Conservation (phyloP, 1,284 basidiomycete species). For the Leccinum pachyderme region DNA sequence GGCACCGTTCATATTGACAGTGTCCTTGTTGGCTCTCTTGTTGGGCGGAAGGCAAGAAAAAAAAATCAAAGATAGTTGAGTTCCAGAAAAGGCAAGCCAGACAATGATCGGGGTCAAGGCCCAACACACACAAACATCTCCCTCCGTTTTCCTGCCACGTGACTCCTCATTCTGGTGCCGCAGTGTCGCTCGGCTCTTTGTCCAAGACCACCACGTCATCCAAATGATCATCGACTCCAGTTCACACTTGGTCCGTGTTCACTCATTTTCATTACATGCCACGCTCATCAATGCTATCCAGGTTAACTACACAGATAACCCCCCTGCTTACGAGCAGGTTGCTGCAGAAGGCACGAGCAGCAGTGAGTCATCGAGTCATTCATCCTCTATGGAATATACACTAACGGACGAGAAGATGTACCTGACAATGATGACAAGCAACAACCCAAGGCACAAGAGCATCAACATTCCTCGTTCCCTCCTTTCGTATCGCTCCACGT, state of each 20-base stretch:
- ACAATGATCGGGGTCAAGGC: constrained; percentile 8
- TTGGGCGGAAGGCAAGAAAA: constrained; percentile 8
- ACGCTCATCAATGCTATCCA: constrained; percentile 2
- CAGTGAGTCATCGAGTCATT: constrained; percentile 9
- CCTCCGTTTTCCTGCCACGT: constrained; percentile 18
- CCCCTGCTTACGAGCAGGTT: constrained; percentile 28
- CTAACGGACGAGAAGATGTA: constrained; percentile 14
- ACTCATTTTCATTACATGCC: too few relatives aligned
- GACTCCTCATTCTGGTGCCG: constrained; percentile 7
- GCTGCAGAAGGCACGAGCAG: constrained; percentile 11
- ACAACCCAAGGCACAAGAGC: constrained; percentile 10
- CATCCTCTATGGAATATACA: not conserved
- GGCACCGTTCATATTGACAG: constrained; percentile 43
- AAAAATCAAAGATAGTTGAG: constrained; percentile 5
- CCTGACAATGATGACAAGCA: constrained; percentile 9
- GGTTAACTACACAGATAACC: constrained; percentile 27
- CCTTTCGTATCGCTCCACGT: constrained; percentile 24
- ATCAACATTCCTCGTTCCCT: constrained; percentile 7
- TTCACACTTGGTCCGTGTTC: constrained; percentile 27
- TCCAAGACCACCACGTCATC: not conserved
- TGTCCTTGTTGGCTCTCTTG: constrained; percentile 21
- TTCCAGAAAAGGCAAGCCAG: constrained; percentile 15
- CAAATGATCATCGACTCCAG: constrained; percentile 25
- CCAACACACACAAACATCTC: constrained; percentile 25
- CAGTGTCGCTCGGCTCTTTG: constrained; percentile 11